phyloP scores from a whole-genome alignment of 495 filamentous ascomycete species.

The Penicillium fimorum region DNA sequence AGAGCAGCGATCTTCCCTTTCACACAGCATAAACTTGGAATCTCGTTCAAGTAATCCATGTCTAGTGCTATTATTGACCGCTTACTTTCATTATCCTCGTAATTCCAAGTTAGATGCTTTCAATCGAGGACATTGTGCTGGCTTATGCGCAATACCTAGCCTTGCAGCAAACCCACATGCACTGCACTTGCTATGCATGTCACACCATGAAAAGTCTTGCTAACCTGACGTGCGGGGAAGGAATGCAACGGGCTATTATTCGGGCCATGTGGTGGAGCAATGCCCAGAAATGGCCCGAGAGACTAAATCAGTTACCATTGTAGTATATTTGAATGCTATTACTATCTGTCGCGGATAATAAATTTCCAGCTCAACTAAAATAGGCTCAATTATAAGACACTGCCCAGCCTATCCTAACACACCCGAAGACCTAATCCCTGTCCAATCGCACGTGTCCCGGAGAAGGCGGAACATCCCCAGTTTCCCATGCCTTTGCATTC shows the following conservation, averaged over 20 bases:
- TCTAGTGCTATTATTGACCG: not conserved
- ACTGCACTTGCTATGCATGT: constrained; percentile 8
- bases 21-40: constrained; percentile 11
- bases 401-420: not conserved
- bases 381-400: not conserved
- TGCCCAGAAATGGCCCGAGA: not conserved
- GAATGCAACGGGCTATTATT: not conserved
- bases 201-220: constrained; percentile 3
- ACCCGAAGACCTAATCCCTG: not conserved
- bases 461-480: constrained; percentile 20
- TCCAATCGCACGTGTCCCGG: constrained; percentile 29
- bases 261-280: not conserved
- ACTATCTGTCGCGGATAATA: not conserved
- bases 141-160: not conserved
- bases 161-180: constrained; percentile 1
- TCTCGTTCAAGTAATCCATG: not conserved
- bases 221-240: not conserved
- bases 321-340: not conserved
- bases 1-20: constrained; percentile 22
- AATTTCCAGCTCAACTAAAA: not conserved
- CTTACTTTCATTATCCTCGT: not conserved
- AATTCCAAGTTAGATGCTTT: not conserved
- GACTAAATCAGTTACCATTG: not conserved
- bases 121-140: not conserved
- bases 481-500: too few species aligned